Conservation (phyloP, 2,329 filamentous ascomycete species). For the Aspergillus thermomutatus region DNA sequence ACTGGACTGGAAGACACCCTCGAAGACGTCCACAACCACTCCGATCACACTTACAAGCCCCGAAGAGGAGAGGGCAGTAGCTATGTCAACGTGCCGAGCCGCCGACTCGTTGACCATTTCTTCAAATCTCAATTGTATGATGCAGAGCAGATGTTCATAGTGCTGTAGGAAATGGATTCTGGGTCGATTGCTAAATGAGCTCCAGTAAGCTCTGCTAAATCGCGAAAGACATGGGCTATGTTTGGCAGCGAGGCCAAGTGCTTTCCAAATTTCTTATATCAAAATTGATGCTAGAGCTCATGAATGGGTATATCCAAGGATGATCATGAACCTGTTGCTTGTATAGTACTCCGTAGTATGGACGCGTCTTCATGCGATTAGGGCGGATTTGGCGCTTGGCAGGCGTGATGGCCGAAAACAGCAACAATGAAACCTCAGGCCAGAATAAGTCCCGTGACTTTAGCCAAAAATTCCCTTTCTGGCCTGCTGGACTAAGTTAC, state of each 20-base stretch:
- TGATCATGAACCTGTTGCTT: not conserved
- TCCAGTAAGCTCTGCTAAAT: no score
- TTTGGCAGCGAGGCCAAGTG: not conserved
- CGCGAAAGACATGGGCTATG: not conserved
- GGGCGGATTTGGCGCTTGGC: conserved; percentile 21
- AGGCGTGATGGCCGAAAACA: conserved; percentile 16
- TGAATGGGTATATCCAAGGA: not conserved
- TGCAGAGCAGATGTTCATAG: not conserved
- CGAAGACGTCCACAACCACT: conserved; percentile 63
- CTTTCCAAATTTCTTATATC: not conserved
- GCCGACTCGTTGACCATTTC: conserved; percentile 5
- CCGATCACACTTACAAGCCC: conserved; percentile 61
- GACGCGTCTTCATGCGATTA: conserved; percentile 13
- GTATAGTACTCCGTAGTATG: not conserved
- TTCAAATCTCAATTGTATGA: not conserved
- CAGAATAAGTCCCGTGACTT: not conserved
- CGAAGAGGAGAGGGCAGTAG: conserved; percentile 38
- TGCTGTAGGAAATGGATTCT: not conserved
- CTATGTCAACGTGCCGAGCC: conserved; percentile 46
- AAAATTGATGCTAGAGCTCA: not conserved
- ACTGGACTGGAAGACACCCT: conserved; percentile 47
- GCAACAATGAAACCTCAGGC: conserved; percentile 4
- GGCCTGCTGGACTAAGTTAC: not conserved
- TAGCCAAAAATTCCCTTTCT: not conserved
- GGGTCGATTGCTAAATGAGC: not conserved